Evolutionary conservation across 352 stramenopile genomes (phyloP).

Genomic region (Globisporangium orthogonon): DNA sequence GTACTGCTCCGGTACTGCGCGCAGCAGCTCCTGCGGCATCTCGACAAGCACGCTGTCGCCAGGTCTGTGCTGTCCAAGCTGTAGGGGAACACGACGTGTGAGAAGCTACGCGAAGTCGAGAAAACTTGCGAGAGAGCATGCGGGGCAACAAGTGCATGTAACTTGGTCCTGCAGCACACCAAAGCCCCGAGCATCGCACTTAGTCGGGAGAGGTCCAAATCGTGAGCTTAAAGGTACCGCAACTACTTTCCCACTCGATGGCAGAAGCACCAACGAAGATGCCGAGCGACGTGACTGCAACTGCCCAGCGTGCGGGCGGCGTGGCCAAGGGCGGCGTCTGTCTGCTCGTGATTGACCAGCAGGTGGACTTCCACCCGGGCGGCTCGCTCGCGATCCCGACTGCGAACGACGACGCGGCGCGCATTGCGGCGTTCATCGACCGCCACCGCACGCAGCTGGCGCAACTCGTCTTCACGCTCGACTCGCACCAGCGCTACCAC

Average conservation of each 20-base stretch:
- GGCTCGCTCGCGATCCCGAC: slow-evolving; percentile 94
- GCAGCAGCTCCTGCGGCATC: slow-evolving; percentile 40
- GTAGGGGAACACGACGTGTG: not conserved
- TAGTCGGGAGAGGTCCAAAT: slow-evolving; percentile 4
- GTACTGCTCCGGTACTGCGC: slow-evolving; percentile 50
- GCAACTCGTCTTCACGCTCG: slow-evolving; percentile 93
- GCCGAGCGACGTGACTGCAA: slow-evolving; percentile 23
- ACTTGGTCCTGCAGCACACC: too few relatives aligned
- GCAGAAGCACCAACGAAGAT: slow-evolving; percentile 4
- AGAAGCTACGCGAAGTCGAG: not conserved
- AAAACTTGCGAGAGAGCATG: not conserved
- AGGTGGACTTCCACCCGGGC: slow-evolving; percentile 95
- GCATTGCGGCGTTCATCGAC: slow-evolving; percentile 87
- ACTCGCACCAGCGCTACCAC: slow-evolving; percentile 95
- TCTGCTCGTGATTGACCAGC: slow-evolving; percentile 93
- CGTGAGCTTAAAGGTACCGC: not conserved
- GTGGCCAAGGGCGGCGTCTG: slow-evolving; percentile 42
- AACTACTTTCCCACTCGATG: not conserved
- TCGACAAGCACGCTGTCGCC: slow-evolving; percentile 21
- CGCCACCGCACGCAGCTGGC: slow-evolving; percentile 47
- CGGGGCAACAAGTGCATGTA: too few relatives aligned
- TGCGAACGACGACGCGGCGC: slow-evolving; percentile 84
- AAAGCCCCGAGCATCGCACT: not conserved
- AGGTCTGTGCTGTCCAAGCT: slow-evolving; percentile 14
- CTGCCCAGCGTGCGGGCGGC: slow-evolving; percentile 29